Base-by-base conservation (phyloP, 1,139 yeast species). In the Yamadazyma trypodendri region DNA sequence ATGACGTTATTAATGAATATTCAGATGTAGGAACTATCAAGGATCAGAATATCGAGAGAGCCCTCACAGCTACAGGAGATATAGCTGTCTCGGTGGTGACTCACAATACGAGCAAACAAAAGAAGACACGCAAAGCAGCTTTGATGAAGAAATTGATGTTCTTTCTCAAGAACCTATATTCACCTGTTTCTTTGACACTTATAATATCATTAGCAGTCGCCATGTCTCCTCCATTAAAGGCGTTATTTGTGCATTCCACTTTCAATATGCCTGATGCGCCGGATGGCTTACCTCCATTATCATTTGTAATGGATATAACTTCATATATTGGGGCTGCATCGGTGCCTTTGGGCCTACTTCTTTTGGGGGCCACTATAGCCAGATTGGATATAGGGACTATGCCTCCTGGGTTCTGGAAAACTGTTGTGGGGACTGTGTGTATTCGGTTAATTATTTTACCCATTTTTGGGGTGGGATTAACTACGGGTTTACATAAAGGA, bases 311-410 rank as follows among this genome's bases (percentile, higher is more conserved):
- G 76, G 96, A 90, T 55, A 79, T 81, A 45, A 70, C 92, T 1
- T 56, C 77, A 13, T 90, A 90, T 56, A 66, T 90, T 2, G 96
- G 96, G 1, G 80, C 80, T 2, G 96, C 96, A 0, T 79, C 88
- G 23, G 97, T 90, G 23, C 97, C 97, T 0, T 65, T 87, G 44
- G 97, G 97, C 2, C 68, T 90, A 42, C 57, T 86, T 35, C 56
- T 90, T 41, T 60, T 90, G 25, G 97, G 97, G 2, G 95, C 94
- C 10, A 87, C 96, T 3, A 77, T 90, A 32, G 82, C 95, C 0
- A 65, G 96, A 34, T 68, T 90, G 36, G 68, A 75, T 43, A 63
- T 88, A 20, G 72, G 69, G 12, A 57, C 67, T 12, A 64, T 88
- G 54, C 84, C 88, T 9, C 63, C 69, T 2, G 88, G 89, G 2